Conservation (phyloP, 2,329 filamentous ascomycete species). For the Golovinomyces cichoracearum region DNA sequence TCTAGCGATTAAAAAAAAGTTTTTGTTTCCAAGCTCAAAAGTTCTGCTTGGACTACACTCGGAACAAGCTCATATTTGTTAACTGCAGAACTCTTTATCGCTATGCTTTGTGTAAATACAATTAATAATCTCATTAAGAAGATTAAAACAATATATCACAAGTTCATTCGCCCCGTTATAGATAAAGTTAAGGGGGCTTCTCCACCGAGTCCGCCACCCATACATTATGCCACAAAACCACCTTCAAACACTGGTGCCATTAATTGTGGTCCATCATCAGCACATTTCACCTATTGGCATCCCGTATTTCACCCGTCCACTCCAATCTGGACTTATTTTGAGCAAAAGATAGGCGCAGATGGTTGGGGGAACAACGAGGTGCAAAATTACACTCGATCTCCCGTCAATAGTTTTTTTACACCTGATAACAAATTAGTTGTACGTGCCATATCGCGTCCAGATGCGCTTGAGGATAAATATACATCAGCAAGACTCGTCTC, state of each 20-base stretch:
- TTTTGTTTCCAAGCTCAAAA: neutral
- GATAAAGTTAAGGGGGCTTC: neutral
- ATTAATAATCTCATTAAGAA: neutral
- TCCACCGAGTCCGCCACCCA: neutral
- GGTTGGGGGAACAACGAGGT: constrained; percentile 37
- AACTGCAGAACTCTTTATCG: neutral
- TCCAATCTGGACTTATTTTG: constrained; percentile 26
- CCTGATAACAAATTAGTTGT: constrained; percentile 25
- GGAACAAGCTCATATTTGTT: neutral
- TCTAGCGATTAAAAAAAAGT: neutral
- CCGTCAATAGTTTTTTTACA: constrained; percentile 28
- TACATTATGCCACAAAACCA: neutral
- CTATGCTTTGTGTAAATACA: neutral
- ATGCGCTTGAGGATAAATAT: constrained; percentile 19
- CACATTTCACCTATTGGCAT: constrained; percentile 22
- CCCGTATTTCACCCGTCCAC: constrained; percentile 23
- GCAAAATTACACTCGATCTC: constrained; percentile 27
- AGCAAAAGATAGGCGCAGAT: constrained; percentile 27
- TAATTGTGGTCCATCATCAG: neutral
- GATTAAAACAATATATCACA: neutral
- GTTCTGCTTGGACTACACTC: neutral
- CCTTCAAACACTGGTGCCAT: neutral
- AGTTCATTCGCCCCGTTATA: neutral
- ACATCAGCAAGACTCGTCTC: constrained; percentile 30
- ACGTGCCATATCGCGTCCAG: constrained; percentile 18